phyloP scores from a whole-genome alignment of 805 yeast species.

The Maudiozyma saulgeensis region DNA sequence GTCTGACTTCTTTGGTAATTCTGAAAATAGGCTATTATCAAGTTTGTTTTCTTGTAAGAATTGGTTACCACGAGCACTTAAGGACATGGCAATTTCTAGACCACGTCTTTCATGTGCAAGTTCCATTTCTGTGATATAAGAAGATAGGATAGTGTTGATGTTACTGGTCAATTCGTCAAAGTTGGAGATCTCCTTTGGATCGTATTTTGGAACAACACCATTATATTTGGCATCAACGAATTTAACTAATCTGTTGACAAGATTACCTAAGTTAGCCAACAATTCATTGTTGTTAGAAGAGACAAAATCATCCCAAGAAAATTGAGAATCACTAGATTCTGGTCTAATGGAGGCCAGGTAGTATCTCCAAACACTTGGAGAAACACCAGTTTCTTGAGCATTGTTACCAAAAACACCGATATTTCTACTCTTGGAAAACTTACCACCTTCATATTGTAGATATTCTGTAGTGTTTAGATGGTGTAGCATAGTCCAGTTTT shows the following conservation, averaged over 20 bases:
- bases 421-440: constrained; percentile 91
- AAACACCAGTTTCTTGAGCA: constrained; percentile 83
- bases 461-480: constrained; percentile 92
- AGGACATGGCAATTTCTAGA: constrained; percentile 79
- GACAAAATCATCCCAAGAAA: constrained; percentile 93
- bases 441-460: constrained; percentile 93
- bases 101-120: constrained; percentile 75
- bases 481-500: constrained; percentile 81
- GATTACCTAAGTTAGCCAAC: constrained; percentile 91
- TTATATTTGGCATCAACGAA: constrained; percentile 83
- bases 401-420: constrained; percentile 96
- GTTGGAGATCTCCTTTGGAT: constrained; percentile 38
- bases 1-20: constrained; percentile 70
- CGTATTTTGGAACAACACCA: constrained; percentile 71
- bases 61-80: constrained; percentile 89
- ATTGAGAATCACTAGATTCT: constrained; percentile 88
- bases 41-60: constrained; percentile 92
- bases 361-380: constrained; percentile 95
- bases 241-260: constrained; percentile 85
- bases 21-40: constrained; percentile 73
- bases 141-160: constrained; percentile 47
- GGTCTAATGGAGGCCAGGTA: constrained; percentile 88
- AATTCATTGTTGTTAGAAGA: constrained; percentile 86
- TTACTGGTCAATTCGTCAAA: constrained; percentile 42
- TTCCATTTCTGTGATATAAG: constrained; percentile 66